Base-by-base conservation (phyloP, 2,329 filamentous ascomycete genomes). In the Epichloe elymi region DNA sequence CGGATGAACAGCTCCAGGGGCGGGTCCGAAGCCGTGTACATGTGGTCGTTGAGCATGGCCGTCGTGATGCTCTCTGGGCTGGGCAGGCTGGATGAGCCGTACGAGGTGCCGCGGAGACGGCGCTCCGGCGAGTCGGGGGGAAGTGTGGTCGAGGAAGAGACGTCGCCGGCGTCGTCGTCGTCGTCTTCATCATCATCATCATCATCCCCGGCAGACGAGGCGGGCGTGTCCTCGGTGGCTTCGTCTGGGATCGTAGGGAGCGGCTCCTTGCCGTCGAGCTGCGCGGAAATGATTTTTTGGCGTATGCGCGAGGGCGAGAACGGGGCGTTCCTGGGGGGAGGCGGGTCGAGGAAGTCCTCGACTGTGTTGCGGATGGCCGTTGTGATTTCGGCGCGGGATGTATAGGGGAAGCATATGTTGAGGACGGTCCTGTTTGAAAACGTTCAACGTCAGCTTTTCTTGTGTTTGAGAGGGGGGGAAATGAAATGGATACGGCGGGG, bases 331-430 rank as follows among this genome's bases (percentile, higher is more conserved):
- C 74, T 76, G 36, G 78, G 36, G 78, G 76, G 14, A 17, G 86
- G 74, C 5, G 88, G 86, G 48, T 79, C 82, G 53, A 86, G 86
- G 67, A 88, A 97, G 53, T 95, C 87, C 52, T 86, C 75, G 8
- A 98, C 90, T 0, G 91, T 96, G 41, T 83, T 81, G 56, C 87
- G 84, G 57, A 98, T 87, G 5, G 91, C 88, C 3, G 86, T 82
- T 0, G 91, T 94, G 58, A 98, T 97, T 65, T 98, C 93, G 61
- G 95, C 89, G 56, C 93, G 80, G 4, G 90, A 95, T 0, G 93
- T 97, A 63, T 98, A 98, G 0, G 93, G 93, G 62, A 97, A 97
- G 72, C 93, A 98, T 56, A 98, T 89, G 64, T 98, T 98, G 48
- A 98, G 73, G 33, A 78, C 69, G 26, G 74, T 71, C 51, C 78